A percentile compares a stretch with the other conserved stretches of the same genome.
Evolutionary conservation across 2,329 filamentous ascomycete species (phyloP).

Genomic region (Pseudohalonectria lignicola): DNA sequence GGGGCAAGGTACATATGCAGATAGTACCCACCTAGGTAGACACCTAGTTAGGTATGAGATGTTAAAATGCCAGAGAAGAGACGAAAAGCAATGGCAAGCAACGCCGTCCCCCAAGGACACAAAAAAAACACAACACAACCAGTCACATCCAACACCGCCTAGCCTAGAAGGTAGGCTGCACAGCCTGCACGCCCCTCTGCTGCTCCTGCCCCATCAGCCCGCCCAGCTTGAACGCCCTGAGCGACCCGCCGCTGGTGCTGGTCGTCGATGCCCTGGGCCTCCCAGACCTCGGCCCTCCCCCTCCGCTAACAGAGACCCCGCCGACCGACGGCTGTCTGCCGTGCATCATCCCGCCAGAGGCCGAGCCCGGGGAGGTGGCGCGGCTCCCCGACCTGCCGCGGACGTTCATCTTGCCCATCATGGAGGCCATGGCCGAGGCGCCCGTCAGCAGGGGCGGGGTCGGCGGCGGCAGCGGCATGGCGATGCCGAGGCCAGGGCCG

Average conservation of each 20-base stretch:
- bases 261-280: constrained; percentile 1
- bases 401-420: constrained; percentile 4
- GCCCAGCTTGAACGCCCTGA: constrained; percentile 2
- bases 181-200: not conserved
- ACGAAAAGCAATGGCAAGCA: too few species aligned
- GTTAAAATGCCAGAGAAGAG: too few species aligned
- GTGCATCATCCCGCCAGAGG: not conserved
- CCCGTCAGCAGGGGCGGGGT: not conserved
- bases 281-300: not conserved
- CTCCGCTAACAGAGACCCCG: not conserved
- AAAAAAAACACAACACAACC: too few species aligned
- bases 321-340: not conserved
- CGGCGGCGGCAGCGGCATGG: not conserved
- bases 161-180: constrained; percentile 3
- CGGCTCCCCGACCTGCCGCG: not conserved
- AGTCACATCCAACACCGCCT: too few species aligned
- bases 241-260: not conserved
- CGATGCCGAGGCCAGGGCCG: not conserved
- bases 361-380: not conserved
- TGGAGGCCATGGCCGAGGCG: not conserved
- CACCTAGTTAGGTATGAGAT: too few species aligned
- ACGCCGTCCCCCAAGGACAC: too few species aligned
- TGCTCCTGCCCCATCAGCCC: not conserved
- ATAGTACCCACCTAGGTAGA: too few species aligned
- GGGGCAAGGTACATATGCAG: too few species aligned